phyloP scores from a whole-genome alignment of 768 basidiomycete genomes.

The Trametes gibbosa region DNA sequence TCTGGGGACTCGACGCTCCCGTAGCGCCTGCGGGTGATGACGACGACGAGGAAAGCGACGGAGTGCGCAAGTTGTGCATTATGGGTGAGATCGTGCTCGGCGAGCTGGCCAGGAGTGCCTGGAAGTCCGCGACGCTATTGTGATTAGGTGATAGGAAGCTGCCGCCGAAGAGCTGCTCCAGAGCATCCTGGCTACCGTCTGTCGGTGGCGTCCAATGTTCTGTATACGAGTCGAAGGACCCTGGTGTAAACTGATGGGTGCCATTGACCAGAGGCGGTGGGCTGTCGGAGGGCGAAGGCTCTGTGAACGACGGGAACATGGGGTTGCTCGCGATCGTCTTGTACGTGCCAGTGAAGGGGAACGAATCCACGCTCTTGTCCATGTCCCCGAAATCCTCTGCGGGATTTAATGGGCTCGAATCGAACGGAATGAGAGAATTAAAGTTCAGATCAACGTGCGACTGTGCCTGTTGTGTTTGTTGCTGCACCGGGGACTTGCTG shows the following conservation, averaged over 20 bases:
- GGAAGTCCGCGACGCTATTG: conserved; percentile 35
- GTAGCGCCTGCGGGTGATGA: conserved; percentile 16
- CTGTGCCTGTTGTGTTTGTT: conserved; percentile 9
- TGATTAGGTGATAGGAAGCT: conserved; percentile 29
- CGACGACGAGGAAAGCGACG: conserved; percentile 17
- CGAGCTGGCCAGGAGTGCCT: conserved; percentile 32
- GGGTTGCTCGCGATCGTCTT: conserved; percentile 85
- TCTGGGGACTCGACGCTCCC: conserved; percentile 7
- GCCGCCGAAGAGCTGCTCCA: conserved; percentile 49
- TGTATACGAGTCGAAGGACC: conserved; percentile 22
- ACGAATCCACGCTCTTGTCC: conserved; percentile 56
- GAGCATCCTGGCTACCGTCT: conserved; percentile 29
- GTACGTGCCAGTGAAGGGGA: conserved; percentile 54
- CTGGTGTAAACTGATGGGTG: conserved; percentile 10
- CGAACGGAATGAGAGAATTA: conserved; percentile 67
- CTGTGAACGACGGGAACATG: conserved; percentile 78
- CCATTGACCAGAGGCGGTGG: conserved; percentile 17
- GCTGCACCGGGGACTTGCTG: conserved; percentile 20
- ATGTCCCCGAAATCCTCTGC: conserved; percentile 61
- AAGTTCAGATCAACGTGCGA: conserved; percentile 33
- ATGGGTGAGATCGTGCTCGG: conserved; percentile 51
- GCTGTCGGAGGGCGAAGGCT: conserved; percentile 31
- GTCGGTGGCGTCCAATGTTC: conserved; percentile 27
- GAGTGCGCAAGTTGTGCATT: conserved; percentile 39
- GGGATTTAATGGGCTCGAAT: conserved; percentile 62